phyloP scores from a whole-genome alignment of 495 filamentous ascomycete genomes.

The Hypoxylon crocopeplum region DNA sequence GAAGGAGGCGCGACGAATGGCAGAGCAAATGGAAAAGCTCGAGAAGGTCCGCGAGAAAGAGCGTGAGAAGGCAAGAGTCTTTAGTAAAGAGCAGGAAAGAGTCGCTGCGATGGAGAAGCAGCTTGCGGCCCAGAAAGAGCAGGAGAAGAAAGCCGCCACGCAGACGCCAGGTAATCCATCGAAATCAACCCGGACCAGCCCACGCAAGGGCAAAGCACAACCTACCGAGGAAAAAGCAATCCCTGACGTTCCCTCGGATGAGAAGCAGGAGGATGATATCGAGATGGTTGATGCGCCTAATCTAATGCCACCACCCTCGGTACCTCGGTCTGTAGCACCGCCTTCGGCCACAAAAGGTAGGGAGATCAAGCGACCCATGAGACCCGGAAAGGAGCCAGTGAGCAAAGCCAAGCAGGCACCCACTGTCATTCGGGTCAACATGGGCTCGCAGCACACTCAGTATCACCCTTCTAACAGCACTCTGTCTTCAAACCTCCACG shows the following conservation, averaged over 20 bases:
- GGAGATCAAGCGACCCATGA: conserved; percentile 68
- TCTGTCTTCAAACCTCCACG: conserved; percentile 64
- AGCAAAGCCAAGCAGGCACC: conserved; percentile 75
- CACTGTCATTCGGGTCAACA: conserved; percentile 80
- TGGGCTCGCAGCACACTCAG: conserved; percentile 65
- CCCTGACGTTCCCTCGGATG: conserved; percentile 47
- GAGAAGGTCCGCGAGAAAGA: conserved; percentile 62
- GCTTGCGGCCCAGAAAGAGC: conserved; percentile 50
- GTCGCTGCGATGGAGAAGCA: conserved; percentile 58
- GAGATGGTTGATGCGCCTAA: conserved; percentile 60
- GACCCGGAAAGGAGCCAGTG: conserved; percentile 70
- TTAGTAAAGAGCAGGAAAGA: conserved; percentile 67
- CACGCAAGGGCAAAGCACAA: conserved; percentile 57
- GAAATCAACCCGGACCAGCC: conserved; percentile 57
- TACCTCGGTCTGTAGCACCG: conserved; percentile 56
- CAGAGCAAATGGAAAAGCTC: conserved; percentile 63
- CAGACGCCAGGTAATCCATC: conserved; percentile 45
- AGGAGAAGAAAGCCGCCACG: conserved; percentile 43
- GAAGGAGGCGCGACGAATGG: conserved; percentile 53
- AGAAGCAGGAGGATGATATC: conserved; percentile 48
- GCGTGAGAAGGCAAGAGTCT: conserved; percentile 66
- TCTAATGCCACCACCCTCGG: conserved; percentile 61
- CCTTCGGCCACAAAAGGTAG: conserved; percentile 58
- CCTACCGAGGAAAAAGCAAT: conserved; percentile 46
- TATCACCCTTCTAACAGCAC: conserved; percentile 67